phyloP scores from a whole-genome alignment of 208 protist species.

The Leishmania guyanensis region DNA sequence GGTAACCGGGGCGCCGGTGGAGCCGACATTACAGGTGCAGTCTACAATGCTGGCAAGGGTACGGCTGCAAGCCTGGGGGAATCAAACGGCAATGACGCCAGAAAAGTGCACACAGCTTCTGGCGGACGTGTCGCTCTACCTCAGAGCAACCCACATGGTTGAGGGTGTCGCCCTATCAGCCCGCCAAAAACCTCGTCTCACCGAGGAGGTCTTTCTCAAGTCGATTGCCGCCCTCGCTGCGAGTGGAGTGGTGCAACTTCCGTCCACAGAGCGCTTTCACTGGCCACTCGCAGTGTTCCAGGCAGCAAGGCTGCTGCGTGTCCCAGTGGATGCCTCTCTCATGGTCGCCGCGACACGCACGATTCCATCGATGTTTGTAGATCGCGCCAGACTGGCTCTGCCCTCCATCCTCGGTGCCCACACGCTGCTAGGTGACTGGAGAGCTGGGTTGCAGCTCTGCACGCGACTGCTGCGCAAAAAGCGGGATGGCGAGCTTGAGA shows the following conservation, averaged over 20 bases:
- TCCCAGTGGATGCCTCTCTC: constrained; percentile 24
- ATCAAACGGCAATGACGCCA: constrained; percentile 1
- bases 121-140: constrained; percentile 16
- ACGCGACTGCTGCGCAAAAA: constrained; percentile 28
- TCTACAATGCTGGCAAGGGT: too few relatives aligned
- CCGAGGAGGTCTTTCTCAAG: constrained; percentile 22
- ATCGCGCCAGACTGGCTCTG: constrained; percentile 15
- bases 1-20: neutral
- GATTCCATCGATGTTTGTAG: constrained; percentile 20
- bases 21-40: too few relatives aligned
- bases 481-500: neutral
- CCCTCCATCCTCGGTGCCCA: constrained; percentile 19
- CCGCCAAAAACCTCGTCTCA: constrained; percentile 11
- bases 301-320: constrained; percentile 20
- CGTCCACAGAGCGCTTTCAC: constrained; percentile 23
- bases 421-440: constrained; percentile 37
- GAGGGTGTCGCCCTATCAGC: constrained; percentile 13
- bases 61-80: constrained; percentile 13
- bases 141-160: constrained; percentile 23
- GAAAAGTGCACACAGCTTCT: constrained; percentile 18
- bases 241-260: constrained; percentile 28
- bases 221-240: constrained; percentile 20
- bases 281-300: constrained; percentile 38
- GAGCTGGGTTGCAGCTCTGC: constrained; percentile 27
- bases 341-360: constrained; percentile 2